Evolutionary conservation across 352 stramenopile genomes (phyloP), one percentile per base, ranked within the genome.

Genomic region (Phytophthora cactorum): DNA sequence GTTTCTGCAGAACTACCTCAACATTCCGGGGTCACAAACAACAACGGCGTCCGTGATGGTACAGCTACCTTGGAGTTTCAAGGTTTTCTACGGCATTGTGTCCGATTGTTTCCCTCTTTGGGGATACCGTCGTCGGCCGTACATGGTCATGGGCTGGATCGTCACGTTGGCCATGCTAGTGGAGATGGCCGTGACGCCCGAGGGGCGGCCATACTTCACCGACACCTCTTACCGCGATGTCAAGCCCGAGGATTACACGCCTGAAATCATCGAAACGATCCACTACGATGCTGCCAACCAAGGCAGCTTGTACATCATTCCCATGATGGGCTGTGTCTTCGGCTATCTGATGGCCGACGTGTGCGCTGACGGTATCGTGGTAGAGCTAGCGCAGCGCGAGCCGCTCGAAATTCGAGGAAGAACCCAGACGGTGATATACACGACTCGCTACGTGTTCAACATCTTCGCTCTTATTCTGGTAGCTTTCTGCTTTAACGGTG

Each of bases 1-100:
- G 25, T 88, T 86, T 60, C 55, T 90, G 43, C 70, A 76, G 55
- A 78, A 81, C 54, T 88, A 88, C 63, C 72, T 88, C 57, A 90
- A 86, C 56, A 77, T 85, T 36, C 66, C 74, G 1, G 81, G 75
- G 4, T 75, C 78, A 17, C 68, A 79, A 38, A 81, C 77, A 0
- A 78, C 81, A 2, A 75, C 81, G 7, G 80, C 77, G 1, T 43
- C 59, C 8, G 76, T 77, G 12, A 68, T 88, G 3, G 74, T 90
- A 10, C 69, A 78, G 25, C 41, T 90, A 1, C 78, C 76, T 1
- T 90, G 80, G 78, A 86, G 74, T 45, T 88, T 90, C 46, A 90
- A 90, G 63, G 72, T 88, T 7, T 84, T 89, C 52, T 74, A 85
- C 51, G 79, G 79, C 27, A 82, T 91, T n/a, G 17, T 91, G 5